phyloP scores from a whole-genome alignment of 768 basidiomycete species.

The Lyophyllum semitale region DNA sequence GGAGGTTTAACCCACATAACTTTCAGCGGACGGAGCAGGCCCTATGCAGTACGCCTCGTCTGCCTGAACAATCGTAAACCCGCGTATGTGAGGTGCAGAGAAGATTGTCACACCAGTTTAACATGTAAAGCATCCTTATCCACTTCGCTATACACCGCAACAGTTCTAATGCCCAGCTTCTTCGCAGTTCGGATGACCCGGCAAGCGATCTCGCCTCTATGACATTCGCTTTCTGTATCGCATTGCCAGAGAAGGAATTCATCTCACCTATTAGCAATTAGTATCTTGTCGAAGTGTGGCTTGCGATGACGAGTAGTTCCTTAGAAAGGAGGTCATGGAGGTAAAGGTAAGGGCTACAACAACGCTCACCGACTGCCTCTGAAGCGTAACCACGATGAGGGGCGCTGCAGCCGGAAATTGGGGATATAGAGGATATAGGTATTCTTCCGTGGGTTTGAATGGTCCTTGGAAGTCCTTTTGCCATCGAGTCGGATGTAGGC shows the following conservation, averaged over 20 bases:
- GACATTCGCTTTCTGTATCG: not conserved
- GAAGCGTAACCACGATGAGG: constrained; percentile 25
- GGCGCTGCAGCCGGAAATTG: constrained; percentile 4
- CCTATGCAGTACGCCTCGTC: constrained; percentile 94
- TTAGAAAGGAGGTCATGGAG: not conserved
- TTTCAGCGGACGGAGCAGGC: constrained; percentile 84
- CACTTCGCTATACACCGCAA: constrained; percentile 89
- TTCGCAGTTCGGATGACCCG: constrained; percentile 89
- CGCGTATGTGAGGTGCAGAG: not conserved
- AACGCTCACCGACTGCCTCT: constrained; percentile 28
- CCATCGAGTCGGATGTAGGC: not conserved
- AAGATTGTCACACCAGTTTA: constrained; percentile 53
- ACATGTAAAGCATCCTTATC: constrained; percentile 85
- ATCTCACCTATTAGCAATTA: constrained; percentile 83
- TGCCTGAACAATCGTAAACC: constrained; percentile 41
- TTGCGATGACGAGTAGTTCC: constrained; percentile 19
- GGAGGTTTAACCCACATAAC: constrained; percentile 65
- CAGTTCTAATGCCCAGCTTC: constrained; percentile 87
- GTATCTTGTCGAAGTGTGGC: constrained; percentile 86
- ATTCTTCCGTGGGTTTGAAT: constrained; percentile 1
- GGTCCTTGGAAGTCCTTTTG: constrained; percentile 1
- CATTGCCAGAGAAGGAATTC: not conserved
- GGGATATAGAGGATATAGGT: not conserved
- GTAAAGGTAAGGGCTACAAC: not conserved
- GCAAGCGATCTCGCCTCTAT: constrained; percentile 93